Percentiles rank a stretch among this genome's conserved stretches.
Evolutionary conservation across 768 basidiomycete genomes (phyloP).

Genomic region (Rhizopogon sp.): DNA sequence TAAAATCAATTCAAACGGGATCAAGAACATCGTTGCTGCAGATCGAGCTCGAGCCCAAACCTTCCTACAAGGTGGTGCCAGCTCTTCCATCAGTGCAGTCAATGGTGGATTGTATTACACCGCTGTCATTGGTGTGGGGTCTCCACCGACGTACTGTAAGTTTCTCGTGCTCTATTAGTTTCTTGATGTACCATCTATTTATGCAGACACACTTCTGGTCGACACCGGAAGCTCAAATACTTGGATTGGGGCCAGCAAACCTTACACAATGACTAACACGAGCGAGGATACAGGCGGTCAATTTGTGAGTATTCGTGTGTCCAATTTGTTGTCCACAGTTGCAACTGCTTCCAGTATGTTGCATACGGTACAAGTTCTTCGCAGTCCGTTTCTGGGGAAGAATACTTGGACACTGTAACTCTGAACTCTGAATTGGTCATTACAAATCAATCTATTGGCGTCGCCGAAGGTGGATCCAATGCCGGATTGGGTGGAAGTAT

Average conservation of each 20-base stretch:
- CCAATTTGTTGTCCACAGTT: background rate
- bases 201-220: background rate
- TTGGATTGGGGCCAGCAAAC: background rate
- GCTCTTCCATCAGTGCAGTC: background rate
- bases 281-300: background rate
- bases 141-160: background rate
- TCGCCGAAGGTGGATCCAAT: constrained; percentile 9
- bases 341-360: background rate
- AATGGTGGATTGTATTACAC: background rate
- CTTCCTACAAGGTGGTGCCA: background rate
- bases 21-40: background rate
- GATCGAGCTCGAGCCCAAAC: background rate
- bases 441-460: constrained; percentile 25
- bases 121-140: background rate
- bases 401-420: background rate
- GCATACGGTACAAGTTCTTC: background rate
- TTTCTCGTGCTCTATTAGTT: background rate
- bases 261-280: background rate
- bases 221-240: background rate
- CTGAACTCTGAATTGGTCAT: background rate
- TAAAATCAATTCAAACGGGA: background rate
- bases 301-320: background rate
- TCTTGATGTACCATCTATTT: background rate
- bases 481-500: constrained; percentile 23
- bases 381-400: constrained; percentile 2